Base-by-base conservation (phyloP, 192 early-diverging fungal genomes). In the Rhizophagus sp. region DNA sequence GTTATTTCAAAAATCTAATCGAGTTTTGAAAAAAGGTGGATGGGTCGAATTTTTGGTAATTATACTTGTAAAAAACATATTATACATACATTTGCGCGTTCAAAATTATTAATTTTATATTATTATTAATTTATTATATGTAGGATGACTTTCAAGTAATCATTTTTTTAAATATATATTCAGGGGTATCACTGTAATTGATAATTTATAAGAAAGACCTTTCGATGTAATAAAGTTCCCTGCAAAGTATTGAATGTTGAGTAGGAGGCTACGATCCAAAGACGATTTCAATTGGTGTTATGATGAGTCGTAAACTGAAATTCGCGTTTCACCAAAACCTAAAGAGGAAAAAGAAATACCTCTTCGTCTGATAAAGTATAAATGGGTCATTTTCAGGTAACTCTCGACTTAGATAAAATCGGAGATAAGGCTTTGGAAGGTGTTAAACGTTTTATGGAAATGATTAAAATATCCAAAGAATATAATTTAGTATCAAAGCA, bases 381-480 rank as follows among this genome's bases (percentile, higher is more conserved):
- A 82, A 27, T 89, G 87, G 85, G 81, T 80, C 10, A 84, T 87
- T 0, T 83, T 84, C 61, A 81, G 86, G 0, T 89, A 6, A 67
- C 10, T 0, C 71, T 84, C 19, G 65, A 49, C 0, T 30, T 47
- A 12, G 9, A 49, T 3, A 41, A 3, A 1, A 12, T 10, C 22
- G 27, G 15, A 7, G 65, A 71, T 2, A 13, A 80, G 2, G 6
- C n/a, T 63, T 15, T 4, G n/a, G 36, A 63, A n/a, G 30, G 65
- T 4, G 0, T 67, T 15, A 12, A 2, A 15, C 30, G 22, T 15
- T 79, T 84, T 22, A 25, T 75, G 24, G 25, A 33, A 0, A 30
- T 73, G 8, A 65, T 88, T n/a, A 22, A 70, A 4, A 75, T 75
- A 9, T 79, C 78, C 8, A 84, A 82, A 24, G 83, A 83, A 36